Evolutionary conservation across 176 grass and related monocot genomes (phyloP), one percentile per base, ranked within the genome.

Genomic region (Melocanna baccifera): DNA sequence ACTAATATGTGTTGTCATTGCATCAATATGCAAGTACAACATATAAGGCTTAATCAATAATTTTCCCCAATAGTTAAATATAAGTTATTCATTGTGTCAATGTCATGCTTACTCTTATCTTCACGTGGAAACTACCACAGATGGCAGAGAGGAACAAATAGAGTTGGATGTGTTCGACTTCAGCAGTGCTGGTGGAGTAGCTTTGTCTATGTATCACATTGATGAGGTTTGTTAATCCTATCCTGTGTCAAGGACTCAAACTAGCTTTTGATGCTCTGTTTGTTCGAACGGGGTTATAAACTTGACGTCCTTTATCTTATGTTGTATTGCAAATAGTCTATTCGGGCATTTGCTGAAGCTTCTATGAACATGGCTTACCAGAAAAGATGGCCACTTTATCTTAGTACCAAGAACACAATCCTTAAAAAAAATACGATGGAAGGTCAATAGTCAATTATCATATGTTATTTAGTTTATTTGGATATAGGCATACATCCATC

Each of bases 401-500:
- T 97, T 81, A 97, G 95, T 73, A 97, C 95, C 19, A 97, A 97
- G 78, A 97, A 97, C 73, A 97, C 95, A 75, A 97, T 97, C 73
- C 86, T 97, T 70, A 97, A 94, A 69, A 94, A 69, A 97, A 93
- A 91, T 97, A 94, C 66, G 91, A 94, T 80, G 96, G 96, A 87
- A 95, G 96, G 96, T 95, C 56, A 53, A 46, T 45, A 34, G 7
- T 61, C 39, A 65, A 25, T 67, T 73, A 62, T 42, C 7, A 74
- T 40, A 45, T 3, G 20, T 9, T 43, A 26, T 86, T 37, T 62
- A 73, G 36, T 71, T 52, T 39, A 30, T 86, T 86, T 83, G 40
- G 45, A 26, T 37, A 66, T 47, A 81, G 22, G 9, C 30, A 75
- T 78, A 42, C 73, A 40, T 47, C 34, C 67, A 69, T 73, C 30